A percentile compares a stretch with the other conserved stretches of the same genome.
phyloP scores from a whole-genome alignment of 2,329 filamentous ascomycete species.

The Apiospora saccharicola region DNA sequence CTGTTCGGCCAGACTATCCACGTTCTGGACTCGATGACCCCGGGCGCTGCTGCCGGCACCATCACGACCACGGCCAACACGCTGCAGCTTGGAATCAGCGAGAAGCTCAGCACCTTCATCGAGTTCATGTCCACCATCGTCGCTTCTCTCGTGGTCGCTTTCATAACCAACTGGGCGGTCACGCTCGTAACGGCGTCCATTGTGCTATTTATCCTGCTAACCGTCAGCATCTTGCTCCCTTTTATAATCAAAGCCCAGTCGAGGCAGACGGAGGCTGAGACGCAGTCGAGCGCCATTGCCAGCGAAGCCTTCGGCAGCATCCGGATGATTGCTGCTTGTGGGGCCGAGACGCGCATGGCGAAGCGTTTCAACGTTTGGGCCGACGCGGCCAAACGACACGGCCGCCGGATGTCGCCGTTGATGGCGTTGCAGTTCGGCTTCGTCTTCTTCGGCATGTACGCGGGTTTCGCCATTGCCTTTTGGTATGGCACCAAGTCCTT shows the following conservation, averaged over 20 bases:
- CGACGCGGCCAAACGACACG: conserved; percentile 59
- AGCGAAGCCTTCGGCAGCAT: conserved; percentile 67
- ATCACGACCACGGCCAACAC: conserved; percentile 71
- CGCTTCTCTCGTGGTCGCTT: conserved; percentile 61
- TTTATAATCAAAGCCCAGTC: conserved; percentile 62
- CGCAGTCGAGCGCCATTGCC: conserved; percentile 64
- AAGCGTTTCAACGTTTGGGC: conserved; percentile 63
- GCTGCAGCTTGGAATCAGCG: conserved; percentile 70
- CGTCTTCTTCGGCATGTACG: conserved; percentile 62
- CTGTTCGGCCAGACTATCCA: conserved; percentile 72
- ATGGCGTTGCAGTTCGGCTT: conserved; percentile 61
- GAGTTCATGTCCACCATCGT: conserved; percentile 63
- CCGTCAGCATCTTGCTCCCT: conserved; percentile 58
- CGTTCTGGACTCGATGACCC: conserved; percentile 70
- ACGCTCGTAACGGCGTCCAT: conserved; percentile 65
- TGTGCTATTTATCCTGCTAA: conserved; percentile 62
- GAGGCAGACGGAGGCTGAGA: conserved; percentile 58
- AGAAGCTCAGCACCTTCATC: conserved; percentile 66
- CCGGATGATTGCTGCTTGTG: conserved; percentile 69
- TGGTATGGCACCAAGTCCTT: conserved; percentile 67
- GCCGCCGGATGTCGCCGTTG: conserved; percentile 57
- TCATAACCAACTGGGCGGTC: conserved; percentile 64
- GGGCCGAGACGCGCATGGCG: conserved; percentile 63
- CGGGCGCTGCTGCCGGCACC: conserved; percentile 67
- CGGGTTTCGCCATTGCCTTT: conserved; percentile 64